Evolutionary conservation across 345 rosid genomes (phyloP).

Genomic region (Eucalyptus regnans): DNA sequence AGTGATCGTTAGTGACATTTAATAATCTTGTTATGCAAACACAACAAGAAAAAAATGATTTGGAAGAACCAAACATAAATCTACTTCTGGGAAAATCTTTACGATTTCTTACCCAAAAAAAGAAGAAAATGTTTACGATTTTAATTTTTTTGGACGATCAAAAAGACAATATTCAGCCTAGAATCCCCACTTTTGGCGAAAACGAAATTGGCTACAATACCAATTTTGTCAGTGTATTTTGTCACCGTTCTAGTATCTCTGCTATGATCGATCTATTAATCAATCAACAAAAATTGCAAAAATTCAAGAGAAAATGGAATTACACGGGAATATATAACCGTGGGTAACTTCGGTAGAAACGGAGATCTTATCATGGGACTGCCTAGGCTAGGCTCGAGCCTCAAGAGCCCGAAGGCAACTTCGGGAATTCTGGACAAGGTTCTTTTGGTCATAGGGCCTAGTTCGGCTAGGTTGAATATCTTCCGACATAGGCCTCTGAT

Average conservation of each 20-base stretch:
- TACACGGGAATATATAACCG: neutral
- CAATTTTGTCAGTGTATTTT: neutral
- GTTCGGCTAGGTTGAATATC: neutral
- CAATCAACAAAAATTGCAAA: neutral
- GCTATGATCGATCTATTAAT: neutral
- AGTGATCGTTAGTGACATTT: neutral
- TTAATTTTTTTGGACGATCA: neutral
- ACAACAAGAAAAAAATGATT: neutral
- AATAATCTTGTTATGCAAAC: neutral
- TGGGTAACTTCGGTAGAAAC: neutral
- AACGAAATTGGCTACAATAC: neutral
- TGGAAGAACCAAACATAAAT: neutral
- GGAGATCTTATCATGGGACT: neutral
- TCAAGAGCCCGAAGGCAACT: neutral
- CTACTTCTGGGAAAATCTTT: neutral
- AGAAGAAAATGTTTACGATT: neutral
- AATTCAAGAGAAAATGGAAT: neutral
- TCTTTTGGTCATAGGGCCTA: neutral
- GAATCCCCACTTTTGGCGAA: neutral
- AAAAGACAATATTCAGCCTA: neutral
- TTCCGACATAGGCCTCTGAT: neutral
- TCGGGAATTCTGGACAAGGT: neutral
- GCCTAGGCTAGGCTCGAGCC: neutral
- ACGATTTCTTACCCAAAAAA: neutral
- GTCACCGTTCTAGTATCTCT: neutral